A percentile compares a stretch with the other conserved stretches of the same genome.
Evolutionary conservation across 768 basidiomycete species (phyloP).

Genomic region (Boletus sp.): DNA sequence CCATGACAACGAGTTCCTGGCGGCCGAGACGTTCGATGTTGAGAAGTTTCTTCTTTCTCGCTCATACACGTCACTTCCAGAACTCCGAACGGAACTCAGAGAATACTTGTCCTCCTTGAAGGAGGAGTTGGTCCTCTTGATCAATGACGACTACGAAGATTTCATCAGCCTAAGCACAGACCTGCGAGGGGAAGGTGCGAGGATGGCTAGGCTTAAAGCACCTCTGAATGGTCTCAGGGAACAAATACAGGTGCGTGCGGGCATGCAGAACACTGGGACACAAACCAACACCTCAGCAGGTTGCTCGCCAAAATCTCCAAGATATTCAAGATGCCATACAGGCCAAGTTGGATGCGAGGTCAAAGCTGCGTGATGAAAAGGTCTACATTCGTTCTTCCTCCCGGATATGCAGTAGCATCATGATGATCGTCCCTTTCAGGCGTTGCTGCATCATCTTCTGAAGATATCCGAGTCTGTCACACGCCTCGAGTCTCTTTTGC

Average conservation of each 20-base stretch:
- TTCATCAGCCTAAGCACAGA: slow-evolving; percentile 97
- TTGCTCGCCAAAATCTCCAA: slow-evolving; percentile 61
- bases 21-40: slow-evolving; percentile 67
- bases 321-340: slow-evolving; percentile 72
- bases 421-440: slow-evolving; percentile 41
- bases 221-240: slow-evolving; percentile 64
- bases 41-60: slow-evolving; percentile 89
- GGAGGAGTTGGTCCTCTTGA: slow-evolving; percentile 91
- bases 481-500: slow-evolving; percentile 82
- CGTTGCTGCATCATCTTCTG: slow-evolving; percentile 80
- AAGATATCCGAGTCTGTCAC: slow-evolving; percentile 91
- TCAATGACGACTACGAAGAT: slow-evolving; percentile 97
- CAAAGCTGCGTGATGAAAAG: slow-evolving; percentile 83
- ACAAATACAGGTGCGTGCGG: slow-evolving; percentile 63
- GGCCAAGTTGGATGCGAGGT: slow-evolving; percentile 71
- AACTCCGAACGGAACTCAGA: slow-evolving; percentile 83
- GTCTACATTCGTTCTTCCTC: slow-evolving; percentile 28
- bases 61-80: slow-evolving; percentile 79
- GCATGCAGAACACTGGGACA: not conserved
- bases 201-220: slow-evolving; percentile 62
- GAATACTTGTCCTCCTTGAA: slow-evolving; percentile 82
- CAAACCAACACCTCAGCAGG: slow-evolving; percentile 29
- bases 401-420: not conserved
- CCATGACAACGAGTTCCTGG: slow-evolving; percentile 74
- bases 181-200: slow-evolving; percentile 76